Evolutionary conservation across 495 filamentous ascomycete genomes (phyloP).

Genomic region (Penicillium pancosmium): DNA sequence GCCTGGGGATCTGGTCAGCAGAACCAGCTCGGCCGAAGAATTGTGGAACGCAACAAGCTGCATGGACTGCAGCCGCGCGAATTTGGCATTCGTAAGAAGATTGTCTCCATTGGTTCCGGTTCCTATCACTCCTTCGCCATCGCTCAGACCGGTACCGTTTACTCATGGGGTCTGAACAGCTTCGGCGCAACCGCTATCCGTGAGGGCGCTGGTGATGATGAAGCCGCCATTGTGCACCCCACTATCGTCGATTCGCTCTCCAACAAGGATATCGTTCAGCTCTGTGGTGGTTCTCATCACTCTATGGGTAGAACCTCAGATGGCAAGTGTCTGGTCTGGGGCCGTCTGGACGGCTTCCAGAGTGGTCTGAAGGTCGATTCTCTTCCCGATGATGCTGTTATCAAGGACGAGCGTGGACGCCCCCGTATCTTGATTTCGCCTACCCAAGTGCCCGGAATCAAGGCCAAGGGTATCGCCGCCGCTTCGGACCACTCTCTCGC

Average conservation of each 20-base stretch:
- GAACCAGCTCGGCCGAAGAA: conserved; percentile 64
- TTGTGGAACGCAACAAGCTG: conserved; percentile 55
- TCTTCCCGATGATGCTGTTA: conserved; percentile 51
- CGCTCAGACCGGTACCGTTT: conserved; percentile 69
- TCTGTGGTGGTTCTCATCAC: conserved; percentile 62
- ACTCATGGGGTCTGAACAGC: conserved; percentile 86
- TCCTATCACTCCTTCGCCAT: conserved; percentile 71
- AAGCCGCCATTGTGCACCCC: conserved; percentile 59
- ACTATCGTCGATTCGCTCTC: conserved; percentile 62
- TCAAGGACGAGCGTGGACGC: conserved; percentile 49
- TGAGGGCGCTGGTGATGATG: conserved; percentile 67
- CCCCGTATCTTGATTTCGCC: conserved; percentile 60
- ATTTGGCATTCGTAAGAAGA: conserved; percentile 66
- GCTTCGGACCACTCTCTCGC: conserved; percentile 62
- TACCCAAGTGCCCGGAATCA: conserved; percentile 51
- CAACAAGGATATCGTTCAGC: conserved; percentile 41
- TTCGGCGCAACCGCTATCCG: conserved; percentile 79
- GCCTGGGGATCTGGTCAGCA: conserved; percentile 68
- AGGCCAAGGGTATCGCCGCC: conserved; percentile 45
- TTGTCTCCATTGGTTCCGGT: conserved; percentile 56
- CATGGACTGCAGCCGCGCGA: conserved; percentile 68
- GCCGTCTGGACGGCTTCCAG: conserved; percentile 61
- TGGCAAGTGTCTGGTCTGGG: conserved; percentile 62
- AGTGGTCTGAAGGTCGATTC: conserved; percentile 55
- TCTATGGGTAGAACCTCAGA: conserved; percentile 54